phyloP scores from a whole-genome alignment of 1,284 basidiomycete genomes.

The Cutaneotrichosporon daszewskae region DNA sequence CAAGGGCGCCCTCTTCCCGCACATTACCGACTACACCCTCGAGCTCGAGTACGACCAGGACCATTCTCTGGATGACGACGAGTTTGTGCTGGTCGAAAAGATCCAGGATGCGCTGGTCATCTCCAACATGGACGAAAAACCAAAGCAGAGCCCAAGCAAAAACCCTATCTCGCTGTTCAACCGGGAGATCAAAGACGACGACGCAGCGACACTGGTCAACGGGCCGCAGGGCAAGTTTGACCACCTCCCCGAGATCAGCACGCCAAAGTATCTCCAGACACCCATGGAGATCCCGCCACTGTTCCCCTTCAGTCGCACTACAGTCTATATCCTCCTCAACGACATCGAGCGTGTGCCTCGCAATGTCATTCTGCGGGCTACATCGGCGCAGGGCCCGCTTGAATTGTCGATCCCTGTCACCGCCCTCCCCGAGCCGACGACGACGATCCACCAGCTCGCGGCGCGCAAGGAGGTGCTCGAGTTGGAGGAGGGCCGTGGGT shows the following conservation, averaged over 20 bases:
- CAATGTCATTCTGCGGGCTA: conserved; percentile 38
- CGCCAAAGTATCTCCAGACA: conserved; percentile 47
- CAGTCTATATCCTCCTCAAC: conserved; percentile 53
- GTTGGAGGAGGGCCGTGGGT: conserved; percentile 25
- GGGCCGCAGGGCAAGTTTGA: not conserved
- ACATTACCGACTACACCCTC: conserved; percentile 11
- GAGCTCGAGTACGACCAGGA: conserved; percentile 9
- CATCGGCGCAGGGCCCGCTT: conserved; percentile 43
- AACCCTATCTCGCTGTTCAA: conserved; percentile 33
- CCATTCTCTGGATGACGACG: conserved; percentile 7
- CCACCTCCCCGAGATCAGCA: conserved; percentile 47
- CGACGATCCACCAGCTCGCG: conserved; percentile 53
- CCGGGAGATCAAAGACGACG: conserved; percentile 6
- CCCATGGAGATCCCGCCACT: conserved; percentile 9
- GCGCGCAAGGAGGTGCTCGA: conserved; percentile 54
- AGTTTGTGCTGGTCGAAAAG: conserved; percentile 18
- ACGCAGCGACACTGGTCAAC: not conserved
- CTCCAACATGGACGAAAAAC: not conserved
- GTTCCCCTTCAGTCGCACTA: conserved; percentile 19
- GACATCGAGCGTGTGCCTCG: conserved; percentile 4
- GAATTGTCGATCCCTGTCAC: conserved; percentile 48
- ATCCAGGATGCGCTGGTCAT: not conserved
- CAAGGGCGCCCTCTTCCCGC: conserved; percentile 10
- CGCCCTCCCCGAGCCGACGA: not conserved
- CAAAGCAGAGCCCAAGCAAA: conserved; percentile 11